Evolutionary conservation across 345 rosid genomes (phyloP).

Genomic region (Carallia brachiata): DNA sequence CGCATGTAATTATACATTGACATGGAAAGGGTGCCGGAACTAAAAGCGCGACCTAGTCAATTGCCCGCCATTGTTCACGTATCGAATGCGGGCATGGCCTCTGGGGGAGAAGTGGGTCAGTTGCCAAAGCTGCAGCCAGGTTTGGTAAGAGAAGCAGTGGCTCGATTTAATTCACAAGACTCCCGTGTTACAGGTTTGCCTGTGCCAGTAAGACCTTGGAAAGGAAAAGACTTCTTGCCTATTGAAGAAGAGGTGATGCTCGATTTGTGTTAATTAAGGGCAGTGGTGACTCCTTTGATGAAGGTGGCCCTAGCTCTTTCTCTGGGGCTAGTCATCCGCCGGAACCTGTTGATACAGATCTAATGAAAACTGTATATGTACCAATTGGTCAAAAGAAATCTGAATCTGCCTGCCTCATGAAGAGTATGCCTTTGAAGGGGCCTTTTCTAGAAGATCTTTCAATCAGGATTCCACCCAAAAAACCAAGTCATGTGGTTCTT

Average conservation of each 20-base stretch:
- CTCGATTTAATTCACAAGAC: constrained; percentile 31
- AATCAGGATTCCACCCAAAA: constrained; percentile 55
- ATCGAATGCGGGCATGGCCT: constrained; percentile 30
- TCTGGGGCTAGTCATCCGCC: constrained; percentile 97
- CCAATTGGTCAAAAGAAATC: constrained; percentile 61
- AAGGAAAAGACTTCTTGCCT: constrained; percentile 49
- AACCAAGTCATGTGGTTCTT: constrained; percentile 44
- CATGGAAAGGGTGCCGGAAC: constrained; percentile 69
- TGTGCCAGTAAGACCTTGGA: constrained; percentile 52
- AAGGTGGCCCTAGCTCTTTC: constrained; percentile 65
- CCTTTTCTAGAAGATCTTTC: constrained; percentile 77
- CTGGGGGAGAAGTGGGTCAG: constrained; percentile 33
- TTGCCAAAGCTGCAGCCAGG: constrained; percentile 43
- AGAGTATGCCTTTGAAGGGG: constrained; percentile 66
- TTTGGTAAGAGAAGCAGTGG: constrained; percentile 42
- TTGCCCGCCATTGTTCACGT: constrained; percentile 43
- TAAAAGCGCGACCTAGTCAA: constrained; percentile 50
- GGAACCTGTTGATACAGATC: constrained; percentile 86
- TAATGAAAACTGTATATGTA: constrained; percentile 63
- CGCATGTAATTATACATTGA: constrained; percentile 39
- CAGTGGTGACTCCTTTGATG: constrained; percentile 57
- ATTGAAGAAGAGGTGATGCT: constrained; percentile 43
- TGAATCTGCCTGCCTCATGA: constrained; percentile 64
- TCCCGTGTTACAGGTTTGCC: constrained; percentile 31
- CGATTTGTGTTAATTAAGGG: constrained; percentile 44